Evolutionary conservation across 169 alveolate species (phyloP), one percentile per base, ranked within the genome.

Genomic region (Plasmodium coatneyi): DNA sequence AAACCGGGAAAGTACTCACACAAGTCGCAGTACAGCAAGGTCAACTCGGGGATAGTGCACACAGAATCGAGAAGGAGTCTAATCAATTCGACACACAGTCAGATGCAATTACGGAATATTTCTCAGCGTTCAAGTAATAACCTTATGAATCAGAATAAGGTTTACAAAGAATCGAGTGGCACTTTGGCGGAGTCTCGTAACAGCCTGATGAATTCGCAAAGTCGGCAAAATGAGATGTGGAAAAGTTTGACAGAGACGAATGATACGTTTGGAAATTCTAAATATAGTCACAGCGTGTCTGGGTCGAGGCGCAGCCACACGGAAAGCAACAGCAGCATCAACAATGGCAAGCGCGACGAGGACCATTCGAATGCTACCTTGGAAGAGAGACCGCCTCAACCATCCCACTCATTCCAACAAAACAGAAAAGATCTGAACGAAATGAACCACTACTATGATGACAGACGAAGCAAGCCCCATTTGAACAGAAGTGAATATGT

Each of bases 401-500:
- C 22, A 30, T 66, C 71, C 71, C 30, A 78, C 74, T n/a, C 43
- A 6, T 10, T 54, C 79, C 52, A 56, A 36, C 36, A 36, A 43
- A 78, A 52, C 19, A 79, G 71, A 22, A 43, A 56, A 14, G 74
- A 79, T 22, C 1, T 3, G 60, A 78, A 22, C 1, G 82, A 78
- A 79, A 22, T 28, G 52, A 66, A 79, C n/a, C 52, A 49, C 36
- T 41, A 10, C 46, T 79, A 89, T 60, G 52, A 70, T 34, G 49
- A 66, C 32, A 89, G 81, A 22, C 49, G 36, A 54, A 49, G 22
- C 60, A 71, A 25, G 12, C 71, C 60, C 32, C 36, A 72, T 74
- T 79, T 89, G 39, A 79, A 89, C 82, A 89, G 36, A 66, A 89
- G 94, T 78, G 94, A 89, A 19, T 60, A 89, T 89, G 71, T 79